Conservation (phyloP, 768 basidiomycete genomes). For the Lactarius pseudohatsudake region DNA sequence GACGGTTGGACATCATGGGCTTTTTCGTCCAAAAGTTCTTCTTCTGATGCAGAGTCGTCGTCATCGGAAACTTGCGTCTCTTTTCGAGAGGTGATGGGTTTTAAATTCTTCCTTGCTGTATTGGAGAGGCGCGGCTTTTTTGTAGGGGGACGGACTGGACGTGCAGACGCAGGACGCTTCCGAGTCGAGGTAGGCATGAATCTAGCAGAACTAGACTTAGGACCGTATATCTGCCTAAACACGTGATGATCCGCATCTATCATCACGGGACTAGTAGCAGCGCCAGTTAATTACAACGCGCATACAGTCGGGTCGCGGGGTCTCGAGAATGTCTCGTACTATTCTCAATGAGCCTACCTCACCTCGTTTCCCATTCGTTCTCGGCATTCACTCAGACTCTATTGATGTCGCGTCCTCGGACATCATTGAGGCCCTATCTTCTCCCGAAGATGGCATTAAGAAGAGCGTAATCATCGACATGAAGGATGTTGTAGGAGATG, state of each 20-base stretch:
- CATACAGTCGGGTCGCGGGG: background rate
- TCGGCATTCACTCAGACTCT: background rate
- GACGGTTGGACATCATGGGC: slow-evolving; percentile 34
- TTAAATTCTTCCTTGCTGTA: background rate
- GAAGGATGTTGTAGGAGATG: slow-evolving; percentile 76
- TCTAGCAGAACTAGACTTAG: background rate
- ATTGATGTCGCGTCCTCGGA: background rate
- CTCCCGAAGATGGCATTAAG: slow-evolving; percentile 57
- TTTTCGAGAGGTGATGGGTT: background rate
- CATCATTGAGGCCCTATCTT: slow-evolving; percentile 29
- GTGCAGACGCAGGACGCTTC: slow-evolving; percentile 14
- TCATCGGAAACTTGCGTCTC: background rate
- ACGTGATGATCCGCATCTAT: background rate
- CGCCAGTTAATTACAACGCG: background rate
- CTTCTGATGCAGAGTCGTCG: slow-evolving; percentile 7
- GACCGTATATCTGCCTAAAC: background rate
- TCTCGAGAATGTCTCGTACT: slow-evolving; percentile 7
- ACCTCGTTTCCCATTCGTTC: background rate
- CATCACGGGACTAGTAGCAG: background rate
- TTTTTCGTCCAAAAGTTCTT: slow-evolving; percentile 24
- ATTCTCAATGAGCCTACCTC: slow-evolving; percentile 3
- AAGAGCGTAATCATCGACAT: slow-evolving; percentile 72
- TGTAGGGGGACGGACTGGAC: background rate
- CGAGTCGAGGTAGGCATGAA: slow-evolving; percentile 13
- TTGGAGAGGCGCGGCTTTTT: slow-evolving; percentile 13